Conservation (phyloP, 208 protist species). For the Leishmania gerbilli region DNA sequence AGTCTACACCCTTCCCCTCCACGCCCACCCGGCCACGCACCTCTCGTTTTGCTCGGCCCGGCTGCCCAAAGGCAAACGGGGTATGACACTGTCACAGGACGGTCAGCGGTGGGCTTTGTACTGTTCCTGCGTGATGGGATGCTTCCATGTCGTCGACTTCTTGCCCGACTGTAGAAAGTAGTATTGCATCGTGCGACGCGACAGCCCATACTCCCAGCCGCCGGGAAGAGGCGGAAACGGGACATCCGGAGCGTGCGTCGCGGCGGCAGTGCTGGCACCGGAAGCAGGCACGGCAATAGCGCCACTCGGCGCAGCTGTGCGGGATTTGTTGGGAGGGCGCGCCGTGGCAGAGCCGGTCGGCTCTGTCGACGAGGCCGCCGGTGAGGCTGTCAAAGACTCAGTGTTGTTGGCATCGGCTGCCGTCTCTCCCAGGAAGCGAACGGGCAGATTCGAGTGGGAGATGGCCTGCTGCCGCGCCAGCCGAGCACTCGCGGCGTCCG, state of each 20-base stretch:
- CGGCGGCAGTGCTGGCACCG: background rate
- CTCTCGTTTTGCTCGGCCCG: background rate
- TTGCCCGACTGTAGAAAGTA: conserved; percentile 36
- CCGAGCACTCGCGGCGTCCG: conserved; percentile 11
- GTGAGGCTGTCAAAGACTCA: background rate
- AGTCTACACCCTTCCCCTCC: background rate
- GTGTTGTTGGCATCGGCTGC: background rate
- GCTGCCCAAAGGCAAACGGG: background rate
- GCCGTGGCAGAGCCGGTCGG: background rate
- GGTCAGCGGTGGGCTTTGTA: conserved; percentile 29
- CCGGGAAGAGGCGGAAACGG: conserved; percentile 31
- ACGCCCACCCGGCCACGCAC: background rate
- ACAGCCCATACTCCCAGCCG: conserved; percentile 34
- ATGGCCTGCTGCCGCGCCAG: conserved; percentile 24
- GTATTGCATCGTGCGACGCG: conserved; percentile 37
- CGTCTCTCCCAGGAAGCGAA: conserved; percentile 12
- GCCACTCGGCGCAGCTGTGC: background rate
- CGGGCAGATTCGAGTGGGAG: background rate
- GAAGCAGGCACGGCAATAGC: background rate
- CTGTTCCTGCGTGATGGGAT: conserved; percentile 37
- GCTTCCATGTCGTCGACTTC: conserved; percentile 39
- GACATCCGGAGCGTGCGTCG: conserved; percentile 15
- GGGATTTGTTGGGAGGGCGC: background rate
- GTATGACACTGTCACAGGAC: no score
- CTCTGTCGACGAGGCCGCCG: background rate